Evolutionary conservation across 306 rosid genomes (phyloP).

Genomic region (Alnus glutinosa): DNA sequence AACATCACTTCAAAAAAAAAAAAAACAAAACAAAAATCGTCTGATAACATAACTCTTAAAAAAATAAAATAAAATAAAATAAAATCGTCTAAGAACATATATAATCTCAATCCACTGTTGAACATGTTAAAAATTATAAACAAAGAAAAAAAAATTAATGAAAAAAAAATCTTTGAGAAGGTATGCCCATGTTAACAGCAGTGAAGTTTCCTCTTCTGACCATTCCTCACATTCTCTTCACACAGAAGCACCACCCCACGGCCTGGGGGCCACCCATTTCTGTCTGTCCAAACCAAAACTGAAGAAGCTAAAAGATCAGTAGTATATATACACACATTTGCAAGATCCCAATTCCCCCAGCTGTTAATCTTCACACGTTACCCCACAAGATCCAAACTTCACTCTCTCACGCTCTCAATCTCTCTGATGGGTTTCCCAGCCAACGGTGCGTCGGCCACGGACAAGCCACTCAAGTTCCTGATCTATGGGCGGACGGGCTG

Average conservation of each 20-base stretch:
- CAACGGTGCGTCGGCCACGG: constrained; percentile 35
- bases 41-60: no score
- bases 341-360: neutral
- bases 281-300: neutral
- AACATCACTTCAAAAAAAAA: no score
- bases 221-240: neutral
- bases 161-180: neutral
- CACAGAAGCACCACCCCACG: neutral
- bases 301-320: neutral
- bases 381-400: constrained; percentile 19
- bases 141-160: no score
- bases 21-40: no score
- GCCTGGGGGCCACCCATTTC: neutral
- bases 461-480: constrained; percentile 55
- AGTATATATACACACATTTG: neutral
- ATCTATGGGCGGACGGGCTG: constrained; percentile 86
- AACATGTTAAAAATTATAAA: no score
- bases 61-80: no score
- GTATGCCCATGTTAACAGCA: neutral
- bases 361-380: neutral
- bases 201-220: neutral
- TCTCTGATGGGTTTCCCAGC: constrained; percentile 63
- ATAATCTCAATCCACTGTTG: no score
- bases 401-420: neutral
- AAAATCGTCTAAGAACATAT: no score